Evolutionary conservation across 495 filamentous ascomycete species (phyloP).

Genomic region (Penicillium longicatenatum): DNA sequence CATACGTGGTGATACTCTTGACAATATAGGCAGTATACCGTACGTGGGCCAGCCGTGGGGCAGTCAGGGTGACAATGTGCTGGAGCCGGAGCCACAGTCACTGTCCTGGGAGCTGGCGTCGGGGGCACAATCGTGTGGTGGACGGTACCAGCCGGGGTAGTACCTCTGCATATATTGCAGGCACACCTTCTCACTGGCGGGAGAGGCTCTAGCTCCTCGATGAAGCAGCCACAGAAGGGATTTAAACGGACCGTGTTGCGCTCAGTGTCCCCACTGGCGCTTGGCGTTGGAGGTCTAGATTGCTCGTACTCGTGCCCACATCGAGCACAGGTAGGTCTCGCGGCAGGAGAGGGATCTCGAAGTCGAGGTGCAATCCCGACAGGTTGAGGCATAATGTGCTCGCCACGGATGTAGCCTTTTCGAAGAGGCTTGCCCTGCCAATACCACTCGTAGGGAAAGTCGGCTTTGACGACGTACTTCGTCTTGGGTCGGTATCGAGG

Average conservation of each 20-base stretch:
- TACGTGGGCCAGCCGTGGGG: neutral
- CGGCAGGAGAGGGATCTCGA: neutral
- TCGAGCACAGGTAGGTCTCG: conserved; percentile 1
- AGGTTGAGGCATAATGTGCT: conserved; percentile 4
- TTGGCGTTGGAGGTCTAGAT: neutral
- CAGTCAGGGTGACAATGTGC: neutral
- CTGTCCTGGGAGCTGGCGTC: neutral
- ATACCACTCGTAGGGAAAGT: conserved; percentile 16
- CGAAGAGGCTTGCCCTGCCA: conserved; percentile 27
- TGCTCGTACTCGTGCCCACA: conserved; percentile 8
- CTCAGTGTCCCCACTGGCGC: neutral
- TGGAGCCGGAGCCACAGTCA: neutral
- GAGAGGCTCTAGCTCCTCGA: conserved; percentile 2
- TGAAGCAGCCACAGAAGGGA: neutral
- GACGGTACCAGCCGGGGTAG: neutral
- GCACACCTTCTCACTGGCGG: neutral
- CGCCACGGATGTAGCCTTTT: conserved; percentile 10
- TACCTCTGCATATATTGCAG: neutral
- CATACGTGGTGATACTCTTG: conserved; percentile 1
- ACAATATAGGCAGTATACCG: neutral
- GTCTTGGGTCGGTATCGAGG: neutral
- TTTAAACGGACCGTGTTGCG: neutral
- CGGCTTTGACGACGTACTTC: neutral
- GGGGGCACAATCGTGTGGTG: neutral
- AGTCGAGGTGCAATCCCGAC: neutral